Base-by-base conservation (phyloP, 345 rosid genomes). In the Brassica nigra region DNA sequence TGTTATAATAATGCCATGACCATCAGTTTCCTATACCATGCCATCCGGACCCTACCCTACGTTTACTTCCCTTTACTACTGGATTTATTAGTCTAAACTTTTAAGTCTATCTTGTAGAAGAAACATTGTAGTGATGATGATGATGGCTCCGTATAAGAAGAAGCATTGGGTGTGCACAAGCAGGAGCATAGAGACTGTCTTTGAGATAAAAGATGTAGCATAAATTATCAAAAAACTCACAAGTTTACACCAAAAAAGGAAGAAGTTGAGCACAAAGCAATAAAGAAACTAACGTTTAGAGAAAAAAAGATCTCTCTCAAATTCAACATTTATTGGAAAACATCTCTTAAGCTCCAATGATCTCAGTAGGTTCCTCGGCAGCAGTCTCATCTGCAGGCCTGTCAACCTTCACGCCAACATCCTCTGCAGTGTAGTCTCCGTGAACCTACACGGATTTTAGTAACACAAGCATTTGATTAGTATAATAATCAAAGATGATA, bases 361-460 rank as follows among this genome's bases (percentile, higher is more conserved):
- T 80, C 63, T 88, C 96, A 11, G 88, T 77, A 66, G 92, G 74
- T 23, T 71, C 91, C 80, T 94, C 98, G 0, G 82, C 88, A 73
- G 84, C 75, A 1, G 88, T 62, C 78, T 94, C 98, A 14, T 94
- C 98, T 6, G 87, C 97, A 0, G 96, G 89, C 88, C 97, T 88
- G 2, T 92, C 98, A 63, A 94, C 59, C 85, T 92, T 92, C 55
- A 86, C 82, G 44, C 97, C 97, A 68, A 92, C 85, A 88, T 94
- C 98, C 34, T 92, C 98, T 0, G 80, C 76, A 0, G 96, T 84
- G 74, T 84, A 84, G 74, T 92, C 97, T 4, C 97, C 97, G 20
- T 92, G 98, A 76, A 94, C 95, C 98, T 94, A 81, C 10, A 81
- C 29, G 1, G 2, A 23, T 27, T 37, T 12, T 3, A 54, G 6